Base-by-base conservation (phyloP, 75 land plant species). In the Pinus tabuliformis region DNA sequence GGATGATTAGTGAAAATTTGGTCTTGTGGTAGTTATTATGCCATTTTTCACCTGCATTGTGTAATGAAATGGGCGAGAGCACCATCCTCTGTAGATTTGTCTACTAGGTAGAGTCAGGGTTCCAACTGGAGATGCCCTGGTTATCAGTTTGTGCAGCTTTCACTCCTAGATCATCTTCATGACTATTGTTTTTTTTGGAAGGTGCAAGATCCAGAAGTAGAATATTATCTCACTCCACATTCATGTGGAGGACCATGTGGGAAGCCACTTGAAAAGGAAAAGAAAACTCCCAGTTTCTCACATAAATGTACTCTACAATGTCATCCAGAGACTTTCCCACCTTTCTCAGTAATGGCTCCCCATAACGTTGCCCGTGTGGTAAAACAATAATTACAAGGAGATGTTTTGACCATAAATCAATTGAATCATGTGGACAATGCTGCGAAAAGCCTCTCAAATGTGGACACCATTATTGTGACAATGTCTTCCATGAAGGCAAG, bases 271-370 rank as follows among this genome's bases (percentile, higher is more conserved):
- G 87, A 89, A 65, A 76, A 58, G 66, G 78, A 54, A 7, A 90
- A 85, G 42, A 86, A 82, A 20, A 73, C 70, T 70, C 49, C 75
- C 7, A 80, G 77, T n/a, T 97, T 98, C 76, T 86, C 91, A 22
- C 99, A 97, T 82, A 56, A 65, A 14, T 97, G 99, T 75, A 96
- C 94, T 21, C 78, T 97, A 76, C 99, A 97, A 75, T 97, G 99
- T 73, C 99, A 97, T 64, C 99, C 99, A 6, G 99, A 98, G 22
- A 98, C 99, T 8, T 97, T 98, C 76, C 99, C 99, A 18, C 94
- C 99, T 73, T 97, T 98, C 78, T 89, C 86, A 75, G 98, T 93
- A 15, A 87, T 92, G 75, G 93, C 99, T 17, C 92, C 91, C 86
- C 96, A 3, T 79, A 87, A 16, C 52, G 64, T 63, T 97, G 99